A percentile compares a stretch with the other conserved stretches of the same genome.
Conservation (phyloP, 1,284 basidiomycete species). For the Irpex lacteus region DNA sequence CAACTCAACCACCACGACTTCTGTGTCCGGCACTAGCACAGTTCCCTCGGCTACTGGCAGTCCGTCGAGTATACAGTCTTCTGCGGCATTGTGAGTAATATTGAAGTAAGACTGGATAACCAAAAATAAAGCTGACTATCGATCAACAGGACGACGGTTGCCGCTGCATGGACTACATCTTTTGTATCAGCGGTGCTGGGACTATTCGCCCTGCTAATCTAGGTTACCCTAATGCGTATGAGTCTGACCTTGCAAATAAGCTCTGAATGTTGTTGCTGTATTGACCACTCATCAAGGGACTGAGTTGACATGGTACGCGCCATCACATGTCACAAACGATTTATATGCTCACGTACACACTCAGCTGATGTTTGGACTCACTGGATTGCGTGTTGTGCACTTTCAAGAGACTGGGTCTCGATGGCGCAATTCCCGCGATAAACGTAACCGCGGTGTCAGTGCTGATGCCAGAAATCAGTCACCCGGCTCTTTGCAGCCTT, state of each 20-base stretch:
- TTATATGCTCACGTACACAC: not conserved
- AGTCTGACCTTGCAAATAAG: too few relatives aligned
- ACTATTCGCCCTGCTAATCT: not conserved
- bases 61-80: conserved; percentile 4
- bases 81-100: conserved; percentile 1
- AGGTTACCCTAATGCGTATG: not conserved
- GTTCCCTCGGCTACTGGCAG: not conserved
- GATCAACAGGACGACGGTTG: not conserved
- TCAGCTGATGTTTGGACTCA: not conserved
- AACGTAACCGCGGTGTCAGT: not conserved
- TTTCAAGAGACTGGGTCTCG: not conserved
- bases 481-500: not conserved
- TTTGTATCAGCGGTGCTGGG: not conserved
- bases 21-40: not conserved
- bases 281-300: not conserved
- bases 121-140: not conserved
- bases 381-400: not conserved
- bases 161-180: not conserved
- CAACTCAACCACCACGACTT: not conserved
- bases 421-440: not conserved
- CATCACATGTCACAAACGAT: not conserved
- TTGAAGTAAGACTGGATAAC: not conserved
- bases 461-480: not conserved
- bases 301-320: not conserved
- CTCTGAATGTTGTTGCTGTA: not conserved